phyloP scores from a whole-genome alignment of 257 asterid genomes.

The Solanum clarkiae region DNA sequence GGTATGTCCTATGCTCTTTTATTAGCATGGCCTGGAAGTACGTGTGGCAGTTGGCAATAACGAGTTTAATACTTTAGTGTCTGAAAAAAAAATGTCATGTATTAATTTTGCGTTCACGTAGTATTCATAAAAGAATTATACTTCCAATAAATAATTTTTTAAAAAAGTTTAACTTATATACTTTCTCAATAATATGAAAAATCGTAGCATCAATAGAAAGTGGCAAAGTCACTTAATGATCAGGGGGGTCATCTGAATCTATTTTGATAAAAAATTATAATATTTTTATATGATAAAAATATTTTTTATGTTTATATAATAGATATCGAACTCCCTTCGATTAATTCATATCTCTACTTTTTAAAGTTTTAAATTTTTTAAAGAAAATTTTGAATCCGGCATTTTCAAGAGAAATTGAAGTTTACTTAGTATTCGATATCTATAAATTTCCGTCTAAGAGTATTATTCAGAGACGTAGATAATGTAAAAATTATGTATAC shows the following conservation, averaged over 20 bases:
- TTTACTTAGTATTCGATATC: background rate
- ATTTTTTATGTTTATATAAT: no score
- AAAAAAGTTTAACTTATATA: background rate
- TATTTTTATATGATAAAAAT: no score
- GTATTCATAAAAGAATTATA: rapidly evolving
- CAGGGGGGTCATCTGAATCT: no score
- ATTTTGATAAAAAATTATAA: no score
- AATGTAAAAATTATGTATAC: background rate
- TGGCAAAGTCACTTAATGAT: no score
- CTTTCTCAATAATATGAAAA: background rate
- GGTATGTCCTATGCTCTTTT: background rate
- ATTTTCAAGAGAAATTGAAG: no score
- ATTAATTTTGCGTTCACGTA: background rate
- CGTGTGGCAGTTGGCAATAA: background rate
- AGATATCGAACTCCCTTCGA: no score
- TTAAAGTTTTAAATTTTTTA: no score
- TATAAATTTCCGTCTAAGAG: rapidly evolving
- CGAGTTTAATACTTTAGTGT: background rate
- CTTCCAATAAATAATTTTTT: rapidly evolving
- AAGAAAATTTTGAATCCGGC: no score
- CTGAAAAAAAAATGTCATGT: rapidly evolving
- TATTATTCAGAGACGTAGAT: background rate
- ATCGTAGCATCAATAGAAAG: background rate
- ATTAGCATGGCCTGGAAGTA: background rate
- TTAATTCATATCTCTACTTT: no score